phyloP scores from a whole-genome alignment of 305 asterid genomes.

The Andrographis paniculata region DNA sequence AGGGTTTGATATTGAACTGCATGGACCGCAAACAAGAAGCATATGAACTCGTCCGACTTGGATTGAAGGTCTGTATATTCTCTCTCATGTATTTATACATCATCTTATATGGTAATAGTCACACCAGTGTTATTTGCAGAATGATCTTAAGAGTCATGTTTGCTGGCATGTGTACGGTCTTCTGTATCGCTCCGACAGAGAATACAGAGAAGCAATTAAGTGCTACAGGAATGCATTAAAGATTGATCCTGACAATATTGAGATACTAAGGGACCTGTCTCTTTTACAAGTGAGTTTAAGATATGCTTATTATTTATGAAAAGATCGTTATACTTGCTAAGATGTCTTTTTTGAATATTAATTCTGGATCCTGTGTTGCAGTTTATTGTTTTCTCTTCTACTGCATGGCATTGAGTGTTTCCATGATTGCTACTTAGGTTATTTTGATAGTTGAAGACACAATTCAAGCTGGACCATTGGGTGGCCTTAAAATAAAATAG shows the following conservation, averaged over 20 bases:
- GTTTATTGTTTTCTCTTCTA: too few relatives aligned
- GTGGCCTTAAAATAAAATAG: too few relatives aligned
- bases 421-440: too few relatives aligned
- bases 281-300: conserved; percentile 74
- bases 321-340: too few relatives aligned
- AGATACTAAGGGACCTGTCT: conserved; percentile 90
- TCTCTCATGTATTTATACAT: conserved; percentile 9
- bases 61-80: conserved; percentile 49
- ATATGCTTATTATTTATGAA: too few relatives aligned
- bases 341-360: too few relatives aligned
- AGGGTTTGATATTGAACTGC: conserved; percentile 93
- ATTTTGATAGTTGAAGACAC: too few relatives aligned
- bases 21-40: conserved; percentile 99
- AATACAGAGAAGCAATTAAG: conserved; percentile 94
- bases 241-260: conserved; percentile 96
- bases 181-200: conserved; percentile 94
- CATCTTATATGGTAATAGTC: conserved; percentile 8
- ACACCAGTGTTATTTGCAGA: conserved; percentile 49
- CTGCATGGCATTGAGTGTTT: too few relatives aligned
- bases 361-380: too few relatives aligned
- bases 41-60: conserved; percentile 92
- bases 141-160: conserved; percentile 98
- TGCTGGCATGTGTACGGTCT: conserved; percentile 99
- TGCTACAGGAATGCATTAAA: conserved; percentile 93
- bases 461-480: too few relatives aligned